These are phyloP conservation scores for Lentinula aciculospora DNA, from an alignment of 768 basidiomycete species.

Conservation along the genomic window DNA sequence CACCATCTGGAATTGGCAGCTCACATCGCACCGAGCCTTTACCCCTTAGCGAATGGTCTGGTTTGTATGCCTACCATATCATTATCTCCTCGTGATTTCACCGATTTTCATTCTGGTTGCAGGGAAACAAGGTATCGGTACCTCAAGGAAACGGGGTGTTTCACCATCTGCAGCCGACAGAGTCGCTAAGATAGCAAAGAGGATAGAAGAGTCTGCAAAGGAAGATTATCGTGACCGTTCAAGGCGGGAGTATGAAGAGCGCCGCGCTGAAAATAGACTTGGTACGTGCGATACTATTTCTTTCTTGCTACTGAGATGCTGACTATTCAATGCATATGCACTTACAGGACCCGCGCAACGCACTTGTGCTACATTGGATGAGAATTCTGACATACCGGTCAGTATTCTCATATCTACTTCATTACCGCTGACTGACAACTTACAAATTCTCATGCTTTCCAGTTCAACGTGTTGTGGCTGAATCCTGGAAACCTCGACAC, in stretches of 20 bases:
- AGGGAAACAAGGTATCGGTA: conserved; percentile 80
- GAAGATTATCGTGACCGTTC: conserved; percentile 66
- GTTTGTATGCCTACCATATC: conserved; percentile 31
- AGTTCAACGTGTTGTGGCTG: conserved; percentile 85
- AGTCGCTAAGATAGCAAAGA: conserved; percentile 66
- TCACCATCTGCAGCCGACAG: conserved; percentile 63
- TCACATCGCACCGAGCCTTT: conserved; percentile 50
- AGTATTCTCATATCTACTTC: conserved; percentile 17
- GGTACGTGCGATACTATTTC: conserved; percentile 21
- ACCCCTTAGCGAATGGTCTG: conserved; percentile 77
- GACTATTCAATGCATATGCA: background rate
- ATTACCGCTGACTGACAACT: conserved; percentile 1
- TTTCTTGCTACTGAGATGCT: background rate
- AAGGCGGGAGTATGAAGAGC: conserved; percentile 69
- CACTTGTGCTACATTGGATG: conserved; percentile 74
- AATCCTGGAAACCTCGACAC: conserved; percentile 59
- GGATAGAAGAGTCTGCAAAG: conserved; percentile 48
- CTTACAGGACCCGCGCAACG: conserved; percentile 56
- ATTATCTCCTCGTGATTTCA: background rate
- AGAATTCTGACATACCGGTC: conserved; percentile 62
- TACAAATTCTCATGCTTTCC: background rate
- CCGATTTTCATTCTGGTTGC: conserved; percentile 11
- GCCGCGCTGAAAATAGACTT: conserved; percentile 67
- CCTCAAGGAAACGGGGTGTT: conserved; percentile 54
- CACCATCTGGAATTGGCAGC: background rate